A percentile compares a stretch with the other conserved stretches of the same genome.
Conservation (phyloP, 2,329 filamentous ascomycete genomes). For the Sarocladiaceae sp. region DNA sequence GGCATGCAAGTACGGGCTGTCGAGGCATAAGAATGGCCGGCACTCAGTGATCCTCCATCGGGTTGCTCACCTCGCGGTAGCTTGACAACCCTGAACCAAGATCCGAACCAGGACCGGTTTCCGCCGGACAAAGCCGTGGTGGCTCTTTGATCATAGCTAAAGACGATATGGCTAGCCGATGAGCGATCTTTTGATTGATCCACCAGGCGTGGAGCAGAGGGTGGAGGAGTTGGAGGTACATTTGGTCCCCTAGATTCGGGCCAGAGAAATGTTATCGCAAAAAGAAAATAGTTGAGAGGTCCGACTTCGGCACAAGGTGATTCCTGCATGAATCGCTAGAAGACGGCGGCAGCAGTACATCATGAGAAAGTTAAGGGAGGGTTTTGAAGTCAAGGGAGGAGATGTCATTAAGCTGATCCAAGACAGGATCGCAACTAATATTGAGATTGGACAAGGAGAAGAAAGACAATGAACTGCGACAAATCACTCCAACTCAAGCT, state of each 20-base stretch:
- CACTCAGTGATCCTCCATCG: too few relatives aligned
- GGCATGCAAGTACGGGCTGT: too few relatives aligned
- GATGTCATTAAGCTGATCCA: too few relatives aligned
- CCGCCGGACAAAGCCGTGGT: neutral
- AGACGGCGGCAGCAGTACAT: too few relatives aligned
- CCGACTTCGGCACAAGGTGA: neutral
- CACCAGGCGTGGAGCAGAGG: neutral
- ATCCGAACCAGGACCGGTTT: neutral
- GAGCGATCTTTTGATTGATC: conserved; percentile 5
- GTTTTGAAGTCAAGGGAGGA: neutral
- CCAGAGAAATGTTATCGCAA: neutral
- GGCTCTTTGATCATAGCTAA: neutral
- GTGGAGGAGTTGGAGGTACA: neutral
- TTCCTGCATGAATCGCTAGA: too few relatives aligned
- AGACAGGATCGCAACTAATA: neutral
- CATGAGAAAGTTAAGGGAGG: too few relatives aligned
- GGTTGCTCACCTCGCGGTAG: too few relatives aligned
- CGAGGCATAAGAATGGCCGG: too few relatives aligned
- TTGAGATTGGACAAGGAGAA: neutral
- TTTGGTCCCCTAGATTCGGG: neutral
- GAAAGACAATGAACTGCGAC: neutral
- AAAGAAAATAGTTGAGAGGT: too few relatives aligned
- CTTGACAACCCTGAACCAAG: neutral
- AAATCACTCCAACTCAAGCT: neutral
- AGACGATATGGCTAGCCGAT: neutral